phyloP scores from a whole-genome alignment of 768 basidiomycete genomes.

The Pholiota conissans region DNA sequence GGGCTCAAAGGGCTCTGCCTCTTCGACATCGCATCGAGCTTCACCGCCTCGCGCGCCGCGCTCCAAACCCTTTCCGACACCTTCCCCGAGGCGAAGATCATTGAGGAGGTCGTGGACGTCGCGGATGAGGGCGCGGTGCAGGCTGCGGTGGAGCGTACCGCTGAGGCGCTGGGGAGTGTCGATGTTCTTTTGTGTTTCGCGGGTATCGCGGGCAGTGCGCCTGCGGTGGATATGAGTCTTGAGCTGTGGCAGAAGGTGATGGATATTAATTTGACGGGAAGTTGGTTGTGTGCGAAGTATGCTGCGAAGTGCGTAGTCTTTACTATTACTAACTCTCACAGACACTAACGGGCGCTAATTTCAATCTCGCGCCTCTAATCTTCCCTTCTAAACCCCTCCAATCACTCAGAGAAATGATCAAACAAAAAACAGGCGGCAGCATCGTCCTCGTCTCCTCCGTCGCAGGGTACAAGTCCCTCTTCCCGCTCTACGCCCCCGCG shows the following conservation, averaged over 20 bases:
- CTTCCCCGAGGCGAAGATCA: conserved; percentile 34
- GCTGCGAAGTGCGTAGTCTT: conserved; percentile 35
- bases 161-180: conserved; percentile 29
- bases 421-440: conserved; percentile 38
- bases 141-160: conserved; percentile 23
- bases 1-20: conserved; percentile 36
- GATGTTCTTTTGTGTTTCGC: conserved; percentile 43
- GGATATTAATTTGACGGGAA: conserved; percentile 45
- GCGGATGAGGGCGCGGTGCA: conserved; percentile 31
- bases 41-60: conserved; percentile 21
- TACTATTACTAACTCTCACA: no score
- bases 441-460: conserved; percentile 44
- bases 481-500: conserved; percentile 40
- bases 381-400: no score
- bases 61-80: conserved; percentile 20
- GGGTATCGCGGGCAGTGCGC: conserved; percentile 35
- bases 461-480: conserved; percentile 40
- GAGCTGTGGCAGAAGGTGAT: conserved; percentile 37
- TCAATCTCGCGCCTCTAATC: no score
- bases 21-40: conserved; percentile 27
- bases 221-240: conserved; percentile 29
- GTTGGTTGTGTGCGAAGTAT: conserved; percentile 44
- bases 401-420: conserved; percentile 45
- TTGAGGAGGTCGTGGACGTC: conserved; percentile 35
- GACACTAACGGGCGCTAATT: no score